Conservation (phyloP, 805 yeast genomes). For the Saccharomyces mikatae region DNA sequence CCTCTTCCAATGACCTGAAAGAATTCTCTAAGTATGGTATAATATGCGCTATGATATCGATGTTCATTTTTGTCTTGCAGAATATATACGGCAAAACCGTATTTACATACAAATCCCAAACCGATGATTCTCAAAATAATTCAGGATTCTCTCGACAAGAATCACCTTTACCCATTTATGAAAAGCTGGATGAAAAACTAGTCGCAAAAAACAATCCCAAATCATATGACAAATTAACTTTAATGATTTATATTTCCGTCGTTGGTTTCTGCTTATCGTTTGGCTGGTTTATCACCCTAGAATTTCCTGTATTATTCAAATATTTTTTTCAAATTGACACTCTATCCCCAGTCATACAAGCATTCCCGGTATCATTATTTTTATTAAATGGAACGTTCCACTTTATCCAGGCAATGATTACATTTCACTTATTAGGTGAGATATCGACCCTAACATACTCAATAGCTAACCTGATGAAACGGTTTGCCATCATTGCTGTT, state of each 20-base stretch:
- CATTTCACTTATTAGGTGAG: conserved; percentile 72
- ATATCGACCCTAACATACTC: conserved; percentile 81
- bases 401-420: conserved; percentile 70
- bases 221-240: conserved; percentile 71
- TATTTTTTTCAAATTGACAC: conserved; percentile 14
- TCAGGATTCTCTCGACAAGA: conserved; percentile 7
- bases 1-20: conserved; percentile 1
- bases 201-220: conserved; percentile 3
- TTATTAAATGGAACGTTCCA: conserved; percentile 66
- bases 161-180: conserved; percentile 17
- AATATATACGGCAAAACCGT: conserved; percentile 81
- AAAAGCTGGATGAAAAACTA: conserved; percentile 2
- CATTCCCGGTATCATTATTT: conserved; percentile 43
- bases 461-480: conserved; percentile 78
- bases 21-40: conserved; percentile 41
- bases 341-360: conserved; percentile 17
- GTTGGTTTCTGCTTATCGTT: conserved; percentile 64
- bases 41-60: conserved; percentile 57
- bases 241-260: conserved; percentile 71
- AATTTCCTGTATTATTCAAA: conserved; percentile 36
- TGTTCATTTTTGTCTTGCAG: conserved; percentile 73
- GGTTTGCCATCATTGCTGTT: conserved; percentile 73
- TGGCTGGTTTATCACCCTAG: conserved; percentile 65
- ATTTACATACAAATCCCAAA: conserved; percentile 40
- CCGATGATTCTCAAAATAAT: not conserved